These are phyloP conservation scores for Amanita pallidorosea DNA, from an alignment of 768 basidiomycete species.

Conservation along the genomic window DNA sequence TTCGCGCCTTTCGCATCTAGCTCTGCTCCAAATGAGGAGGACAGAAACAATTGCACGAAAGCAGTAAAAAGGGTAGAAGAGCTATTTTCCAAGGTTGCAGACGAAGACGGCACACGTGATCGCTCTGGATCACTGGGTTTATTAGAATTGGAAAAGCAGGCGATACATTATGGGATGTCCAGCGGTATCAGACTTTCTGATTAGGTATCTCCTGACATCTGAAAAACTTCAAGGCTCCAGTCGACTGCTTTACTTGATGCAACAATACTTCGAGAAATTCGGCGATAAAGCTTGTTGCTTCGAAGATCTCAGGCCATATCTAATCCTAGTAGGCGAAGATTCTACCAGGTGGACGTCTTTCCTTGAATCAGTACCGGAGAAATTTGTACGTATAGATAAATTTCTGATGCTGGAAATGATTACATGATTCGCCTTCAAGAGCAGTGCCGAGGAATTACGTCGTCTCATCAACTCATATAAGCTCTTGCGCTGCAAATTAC, in stretches of 20 bases:
- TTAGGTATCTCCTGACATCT: neutral
- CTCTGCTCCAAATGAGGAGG: constrained; percentile 19
- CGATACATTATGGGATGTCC: constrained; percentile 34
- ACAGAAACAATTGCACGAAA: constrained; percentile 25
- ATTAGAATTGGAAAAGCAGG: constrained; percentile 64
- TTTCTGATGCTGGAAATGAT: neutral
- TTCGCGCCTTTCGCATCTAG: constrained; percentile 30
- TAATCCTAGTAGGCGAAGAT: constrained; percentile 36
- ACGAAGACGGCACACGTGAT: constrained; percentile 60
- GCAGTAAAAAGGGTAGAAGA: constrained; percentile 32
- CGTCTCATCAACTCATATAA: constrained; percentile 69
- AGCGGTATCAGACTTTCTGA: constrained; percentile 23
- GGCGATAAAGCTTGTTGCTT: constrained; percentile 81
- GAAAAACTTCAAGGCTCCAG: constrained; percentile 26
- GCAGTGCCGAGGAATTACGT: constrained; percentile 42
- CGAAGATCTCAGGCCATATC: constrained; percentile 72
- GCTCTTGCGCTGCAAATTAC: constrained; percentile 52
- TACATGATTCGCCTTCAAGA: constrained; percentile 20
- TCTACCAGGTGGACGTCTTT: constrained; percentile 42
- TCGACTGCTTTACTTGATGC: constrained; percentile 37
- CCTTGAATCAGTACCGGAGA: constrained; percentile 34
- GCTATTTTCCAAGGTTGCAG: constrained; percentile 46
- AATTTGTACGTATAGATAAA: constrained; percentile 29
- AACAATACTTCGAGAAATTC: constrained; percentile 59
- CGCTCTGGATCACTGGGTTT: constrained; percentile 65